phyloP scores from a whole-genome alignment of 1,284 basidiomycete species.

The Sparassis latifolia region DNA sequence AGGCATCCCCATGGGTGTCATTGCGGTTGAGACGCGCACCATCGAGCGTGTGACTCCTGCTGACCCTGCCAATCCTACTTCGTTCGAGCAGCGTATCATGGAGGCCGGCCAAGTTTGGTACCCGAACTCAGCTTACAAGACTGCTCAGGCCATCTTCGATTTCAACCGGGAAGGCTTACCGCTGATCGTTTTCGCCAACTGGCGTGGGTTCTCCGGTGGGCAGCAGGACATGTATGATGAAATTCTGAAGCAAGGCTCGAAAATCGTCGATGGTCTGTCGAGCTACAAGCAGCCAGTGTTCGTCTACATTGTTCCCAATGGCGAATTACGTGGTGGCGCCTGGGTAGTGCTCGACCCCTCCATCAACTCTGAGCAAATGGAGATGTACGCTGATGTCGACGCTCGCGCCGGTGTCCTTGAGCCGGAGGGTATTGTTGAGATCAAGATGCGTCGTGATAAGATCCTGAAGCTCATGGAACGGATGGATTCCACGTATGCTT shows the following conservation, averaged over 20 bases:
- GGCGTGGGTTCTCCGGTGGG: constrained; percentile 99
- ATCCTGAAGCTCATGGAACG: constrained; percentile 90
- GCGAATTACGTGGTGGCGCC: constrained; percentile 97
- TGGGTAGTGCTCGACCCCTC: constrained; percentile 99
- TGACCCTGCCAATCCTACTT: constrained; percentile 97
- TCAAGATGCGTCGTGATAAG: constrained; percentile 90
- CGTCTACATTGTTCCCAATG: constrained; percentile 98
- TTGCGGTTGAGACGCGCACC: constrained; percentile 96
- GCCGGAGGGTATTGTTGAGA: constrained; percentile 95
- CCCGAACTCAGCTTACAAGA: constrained; percentile 99
- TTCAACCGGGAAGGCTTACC: constrained; percentile 97
- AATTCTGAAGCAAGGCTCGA: constrained; percentile 89
- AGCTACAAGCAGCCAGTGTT: constrained; percentile 98
- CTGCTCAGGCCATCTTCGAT: constrained; percentile 98
- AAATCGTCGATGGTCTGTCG: constrained; percentile 97
- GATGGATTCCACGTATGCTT: constrained; percentile 80
- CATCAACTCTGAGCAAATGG: constrained; percentile 96
- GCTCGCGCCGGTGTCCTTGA: constrained; percentile 96
- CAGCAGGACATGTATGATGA: constrained; percentile 99
- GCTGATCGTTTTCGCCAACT: constrained; percentile 98
- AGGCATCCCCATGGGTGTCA: constrained; percentile 96
- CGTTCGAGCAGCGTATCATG: constrained; percentile 97
- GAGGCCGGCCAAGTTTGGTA: constrained; percentile 99
- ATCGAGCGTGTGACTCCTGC: constrained; percentile 97
- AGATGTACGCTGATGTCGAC: constrained; percentile 97